Percentiles rank a stretch among this genome's conserved stretches.
These are phyloP conservation scores for Eimeria maxima DNA, from an alignment of 169 alveolate genomes.

Conservation along the genomic window DNA sequence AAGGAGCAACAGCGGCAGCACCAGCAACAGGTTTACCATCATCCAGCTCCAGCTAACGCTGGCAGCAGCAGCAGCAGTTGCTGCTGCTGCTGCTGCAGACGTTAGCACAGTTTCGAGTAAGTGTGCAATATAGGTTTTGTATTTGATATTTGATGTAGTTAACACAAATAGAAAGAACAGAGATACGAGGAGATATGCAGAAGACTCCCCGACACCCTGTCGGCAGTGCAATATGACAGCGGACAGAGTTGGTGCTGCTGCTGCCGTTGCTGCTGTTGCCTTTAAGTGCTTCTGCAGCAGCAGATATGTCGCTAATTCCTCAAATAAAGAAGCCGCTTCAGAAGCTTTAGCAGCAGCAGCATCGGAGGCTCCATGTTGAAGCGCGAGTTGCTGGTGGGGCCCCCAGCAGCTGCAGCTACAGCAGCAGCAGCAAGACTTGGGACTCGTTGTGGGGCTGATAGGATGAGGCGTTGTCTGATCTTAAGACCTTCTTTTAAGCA, in stretches of 20 bases:
- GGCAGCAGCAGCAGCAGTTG: slow-evolving; percentile 10
- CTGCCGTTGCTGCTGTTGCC: too few species aligned
- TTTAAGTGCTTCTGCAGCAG: not conserved
- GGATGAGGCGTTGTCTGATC: not conserved
- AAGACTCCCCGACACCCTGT: too few species aligned
- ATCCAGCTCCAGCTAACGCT: not conserved
- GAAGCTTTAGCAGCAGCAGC: not conserved
- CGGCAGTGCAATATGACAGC: not conserved
- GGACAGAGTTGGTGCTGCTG: too few species aligned
- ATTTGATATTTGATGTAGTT: too few species aligned
- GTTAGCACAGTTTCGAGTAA: too few species aligned
- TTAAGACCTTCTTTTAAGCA: not conserved
- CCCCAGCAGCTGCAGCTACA: slow-evolving; percentile 8
- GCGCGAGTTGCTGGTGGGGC: not conserved
- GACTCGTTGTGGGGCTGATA: not conserved
- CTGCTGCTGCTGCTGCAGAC: not conserved
- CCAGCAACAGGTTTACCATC: too few species aligned
- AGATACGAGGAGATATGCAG: too few species aligned
- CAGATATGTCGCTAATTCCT: not conserved
- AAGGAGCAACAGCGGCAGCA: too few species aligned
- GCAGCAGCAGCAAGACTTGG: slow-evolving; percentile 11
- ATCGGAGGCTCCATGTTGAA: not conserved
- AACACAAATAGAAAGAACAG: too few species aligned
- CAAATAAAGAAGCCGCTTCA: not conserved
- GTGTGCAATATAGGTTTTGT: too few species aligned